These are phyloP conservation scores for Colletotrichum chrysophilum DNA, from an alignment of 2,329 filamentous ascomycete genomes.

Conservation along the genomic window DNA sequence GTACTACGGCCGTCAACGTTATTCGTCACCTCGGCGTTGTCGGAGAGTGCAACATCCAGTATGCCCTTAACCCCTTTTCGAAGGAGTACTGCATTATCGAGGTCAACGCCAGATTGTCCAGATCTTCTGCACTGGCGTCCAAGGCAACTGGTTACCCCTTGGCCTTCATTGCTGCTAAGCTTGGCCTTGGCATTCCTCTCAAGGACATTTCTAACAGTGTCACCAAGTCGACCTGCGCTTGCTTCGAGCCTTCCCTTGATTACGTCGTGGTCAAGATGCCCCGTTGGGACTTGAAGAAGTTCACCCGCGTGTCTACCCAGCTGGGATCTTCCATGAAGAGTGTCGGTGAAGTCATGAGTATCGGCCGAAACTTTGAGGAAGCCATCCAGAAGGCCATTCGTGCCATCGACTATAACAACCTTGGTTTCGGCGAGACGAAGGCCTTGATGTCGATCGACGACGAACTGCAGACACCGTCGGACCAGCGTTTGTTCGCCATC, in stretches of 20 bases:
- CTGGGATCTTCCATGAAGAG: slow-evolving; percentile 99
- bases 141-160: slow-evolving; percentile 97
- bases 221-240: slow-evolving; percentile 93
- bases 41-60: slow-evolving; percentile 99
- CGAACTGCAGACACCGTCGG: slow-evolving; percentile 95
- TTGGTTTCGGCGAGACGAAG: slow-evolving; percentile 91
- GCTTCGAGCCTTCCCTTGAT: slow-evolving; percentile 97
- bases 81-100: slow-evolving; percentile 99
- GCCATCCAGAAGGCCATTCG: slow-evolving; percentile 98
- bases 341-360: slow-evolving; percentile 98
- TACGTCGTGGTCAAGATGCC: slow-evolving; percentile 99
- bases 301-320: slow-evolving; percentile 93
- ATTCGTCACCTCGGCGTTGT: slow-evolving; percentile 97
- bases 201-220: slow-evolving; percentile 98
- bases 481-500: slow-evolving; percentile 96
- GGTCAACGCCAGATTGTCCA: slow-evolving; percentile 94
- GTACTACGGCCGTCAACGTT: slow-evolving; percentile 95
- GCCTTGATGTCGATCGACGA: slow-evolving; percentile 95
- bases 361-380: slow-evolving; percentile 95
- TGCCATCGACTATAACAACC: slow-evolving; percentile 91
- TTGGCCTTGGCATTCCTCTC: slow-evolving; percentile 91
- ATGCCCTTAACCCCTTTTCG: slow-evolving; percentile 93
- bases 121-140: slow-evolving; percentile 93
- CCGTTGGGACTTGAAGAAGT: slow-evolving; percentile 98
- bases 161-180: slow-evolving; percentile 95